Evolutionary conservation across 2,329 filamentous ascomycete genomes (phyloP), one percentile per base, ranked within the genome.

Genomic region (Akanthomyces uredinophilus): DNA sequence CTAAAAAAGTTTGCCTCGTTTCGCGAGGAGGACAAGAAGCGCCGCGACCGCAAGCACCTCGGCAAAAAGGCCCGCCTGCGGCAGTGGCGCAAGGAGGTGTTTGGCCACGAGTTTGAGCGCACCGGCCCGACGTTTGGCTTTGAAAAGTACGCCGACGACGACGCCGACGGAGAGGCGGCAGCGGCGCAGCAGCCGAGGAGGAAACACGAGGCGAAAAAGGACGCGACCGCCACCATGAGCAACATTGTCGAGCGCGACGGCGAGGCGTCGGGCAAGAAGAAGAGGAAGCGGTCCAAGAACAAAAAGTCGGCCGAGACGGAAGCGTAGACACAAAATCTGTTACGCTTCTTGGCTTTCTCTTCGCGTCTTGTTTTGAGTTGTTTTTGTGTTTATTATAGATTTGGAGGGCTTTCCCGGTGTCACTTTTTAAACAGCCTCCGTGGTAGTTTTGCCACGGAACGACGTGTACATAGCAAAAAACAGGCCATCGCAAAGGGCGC

Each of bases 1-100:
- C 79, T 99, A 70, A 99, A 99, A 83, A 98, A 97, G 78, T 84
- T 97, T 64, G 93, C 94, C 5, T 82, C 90, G 5, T 99, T 95
- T 80, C 85, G 95, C 62, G 93, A 97, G 72, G 80, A 82, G 3
- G 90, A 93, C 69, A 95, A 96, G 83, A 98, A 98, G 82, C 83
- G 84, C 67, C 90, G 88, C 70, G 95, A 99, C 72, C 87, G 87
- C 78, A 96, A 96, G 81, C 84, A 85, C 69, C 82, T 98, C 35
- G 90, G 91, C 66, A 99, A 98, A 84, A 98, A 98, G 79, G 91
- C 91, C 8, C 83, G 94, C 22, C 80, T 99, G 64, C 82, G 92
- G 71, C 85, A 97, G 77, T 99, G 95, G 95, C 86, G 86, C 55
- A 78, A 81, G 64, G 85, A 87, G 60, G 82, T 81, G 18, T 89